These are phyloP conservation scores for Orbilia javanica DNA, from an alignment of 2,329 filamentous ascomycete genomes.

Conservation along the genomic window DNA sequence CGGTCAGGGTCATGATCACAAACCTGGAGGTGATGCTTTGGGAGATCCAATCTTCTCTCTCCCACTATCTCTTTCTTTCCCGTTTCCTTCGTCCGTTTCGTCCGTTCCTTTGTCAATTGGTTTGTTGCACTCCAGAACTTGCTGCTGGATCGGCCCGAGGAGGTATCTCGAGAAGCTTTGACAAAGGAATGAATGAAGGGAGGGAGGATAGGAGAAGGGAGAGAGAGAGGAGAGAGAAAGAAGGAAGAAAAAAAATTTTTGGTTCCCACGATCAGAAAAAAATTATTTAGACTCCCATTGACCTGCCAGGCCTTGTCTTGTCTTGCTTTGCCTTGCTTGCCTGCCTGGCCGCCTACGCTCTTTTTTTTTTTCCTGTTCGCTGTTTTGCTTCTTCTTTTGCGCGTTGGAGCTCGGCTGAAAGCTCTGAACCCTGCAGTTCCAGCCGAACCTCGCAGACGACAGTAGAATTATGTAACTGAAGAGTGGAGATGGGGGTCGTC, in stretches of 20 bases:
- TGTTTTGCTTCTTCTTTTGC: slow-evolving; percentile 39
- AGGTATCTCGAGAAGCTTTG: slow-evolving; percentile 51
- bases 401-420: slow-evolving; percentile 55
- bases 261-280: slow-evolving; percentile 47
- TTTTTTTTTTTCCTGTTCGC: slow-evolving; percentile 46
- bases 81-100: slow-evolving; percentile 57
- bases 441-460: slow-evolving; percentile 34
- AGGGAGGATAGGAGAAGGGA: slow-evolving; percentile 35
- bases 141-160: slow-evolving; percentile 48
- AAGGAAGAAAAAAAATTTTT: slow-evolving; percentile 44
- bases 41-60: slow-evolving; percentile 51
- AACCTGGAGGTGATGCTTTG: slow-evolving; percentile 51
- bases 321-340: slow-evolving; percentile 2
- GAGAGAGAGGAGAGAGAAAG: slow-evolving; percentile 30
- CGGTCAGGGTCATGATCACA: slow-evolving; percentile 36
- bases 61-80: slow-evolving; percentile 40
- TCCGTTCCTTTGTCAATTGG: slow-evolving; percentile 59
- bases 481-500: slow-evolving; percentile 16
- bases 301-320: background rate
- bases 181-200: slow-evolving; percentile 58
- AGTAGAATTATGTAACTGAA: slow-evolving; percentile 20
- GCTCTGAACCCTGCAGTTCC: slow-evolving; percentile 31
- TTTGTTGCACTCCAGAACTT: slow-evolving; percentile 26
- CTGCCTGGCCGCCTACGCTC: slow-evolving; percentile 23
- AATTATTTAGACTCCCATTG: slow-evolving; percentile 46